A percentile compares a stretch with the other conserved stretches of the same genome.
Conservation (phyloP, 768 basidiomycete genomes). For the Postia placenta region DNA sequence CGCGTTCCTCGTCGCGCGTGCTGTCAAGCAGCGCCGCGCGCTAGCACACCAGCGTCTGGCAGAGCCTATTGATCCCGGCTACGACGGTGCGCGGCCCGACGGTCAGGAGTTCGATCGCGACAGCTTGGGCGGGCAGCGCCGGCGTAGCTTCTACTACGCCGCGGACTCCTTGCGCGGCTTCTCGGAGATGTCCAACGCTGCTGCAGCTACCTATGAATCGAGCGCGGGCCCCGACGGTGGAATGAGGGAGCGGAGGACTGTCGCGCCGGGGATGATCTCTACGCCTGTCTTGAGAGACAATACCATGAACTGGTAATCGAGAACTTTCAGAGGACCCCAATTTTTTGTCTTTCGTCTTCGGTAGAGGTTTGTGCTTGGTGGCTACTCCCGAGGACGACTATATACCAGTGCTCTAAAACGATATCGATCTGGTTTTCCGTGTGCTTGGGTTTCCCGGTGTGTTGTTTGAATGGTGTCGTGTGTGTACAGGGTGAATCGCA, state of each 20-base stretch:
- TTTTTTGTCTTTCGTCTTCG: neutral
- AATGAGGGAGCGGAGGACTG: constrained; percentile 54
- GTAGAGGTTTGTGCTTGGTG: neutral
- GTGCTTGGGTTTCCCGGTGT: no score
- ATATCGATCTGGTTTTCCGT: neutral
- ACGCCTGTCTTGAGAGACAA: constrained; percentile 75
- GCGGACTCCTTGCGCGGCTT: constrained; percentile 74
- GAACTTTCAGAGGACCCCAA: neutral
- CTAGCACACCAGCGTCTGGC: constrained; percentile 67
- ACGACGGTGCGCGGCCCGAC: constrained; percentile 45
- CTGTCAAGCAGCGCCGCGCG: constrained; percentile 60
- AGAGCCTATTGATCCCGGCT: constrained; percentile 33
- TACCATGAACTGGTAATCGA: constrained; percentile 72
- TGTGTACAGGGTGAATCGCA: no score
- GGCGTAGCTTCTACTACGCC: constrained; percentile 81
- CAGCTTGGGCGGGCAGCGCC: constrained; percentile 62
- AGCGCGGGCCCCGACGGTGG: constrained; percentile 26
- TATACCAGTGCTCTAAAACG: neutral
- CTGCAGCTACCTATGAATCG: constrained; percentile 30
- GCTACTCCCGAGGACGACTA: neutral
- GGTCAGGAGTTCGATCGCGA: constrained; percentile 78
- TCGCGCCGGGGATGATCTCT: constrained; percentile 60
- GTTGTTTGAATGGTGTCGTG: no score
- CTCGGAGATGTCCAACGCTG: constrained; percentile 26
- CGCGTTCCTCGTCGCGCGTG: constrained; percentile 64